Percentiles rank a stretch among this genome's conserved stretches.
Conservation (phyloP, 768 basidiomycete species). For the Floccularia luteovirens region DNA sequence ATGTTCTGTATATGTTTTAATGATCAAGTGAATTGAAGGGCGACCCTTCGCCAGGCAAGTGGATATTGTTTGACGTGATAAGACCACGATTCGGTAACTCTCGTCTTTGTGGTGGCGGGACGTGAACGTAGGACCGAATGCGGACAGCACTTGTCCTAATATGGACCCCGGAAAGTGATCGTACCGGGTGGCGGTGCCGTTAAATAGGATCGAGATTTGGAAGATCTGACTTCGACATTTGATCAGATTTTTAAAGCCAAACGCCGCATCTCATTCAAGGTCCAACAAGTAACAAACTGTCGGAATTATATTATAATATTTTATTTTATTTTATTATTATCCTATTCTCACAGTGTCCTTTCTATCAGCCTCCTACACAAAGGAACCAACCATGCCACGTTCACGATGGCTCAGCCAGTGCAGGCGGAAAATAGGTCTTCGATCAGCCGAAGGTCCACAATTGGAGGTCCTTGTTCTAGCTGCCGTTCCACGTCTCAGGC, state of each 20-base stretch:
- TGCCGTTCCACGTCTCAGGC: constrained; percentile 12
- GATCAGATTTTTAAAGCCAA: constrained; percentile 22
- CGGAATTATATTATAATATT: background rate
- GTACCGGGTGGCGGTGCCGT: constrained; percentile 12
- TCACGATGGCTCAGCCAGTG: constrained; percentile 12
- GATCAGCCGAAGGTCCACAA: constrained; percentile 18
- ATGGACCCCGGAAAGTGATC: constrained; percentile 13
- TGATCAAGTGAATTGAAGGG: no score
- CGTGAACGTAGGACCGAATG: background rate
- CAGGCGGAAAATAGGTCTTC: constrained; percentile 16
- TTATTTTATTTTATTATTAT: background rate
- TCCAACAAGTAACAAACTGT: background rate
- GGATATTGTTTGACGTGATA: constrained; percentile 1
- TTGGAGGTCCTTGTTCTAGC: constrained; percentile 17
- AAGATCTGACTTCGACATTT: constrained; percentile 12
- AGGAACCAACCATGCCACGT: constrained; percentile 4
- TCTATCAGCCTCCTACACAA: background rate
- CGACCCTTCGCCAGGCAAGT: background rate
- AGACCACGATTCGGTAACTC: constrained; percentile 10
- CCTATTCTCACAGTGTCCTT: background rate
- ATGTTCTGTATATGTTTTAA: constrained; percentile 2
- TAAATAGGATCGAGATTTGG: constrained; percentile 9
- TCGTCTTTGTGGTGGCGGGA: constrained; percentile 8
- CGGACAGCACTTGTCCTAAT: constrained; percentile 12
- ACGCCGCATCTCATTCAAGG: constrained; percentile 20